Percentiles rank a stretch among this genome's conserved stretches.
phyloP scores from a whole-genome alignment of 1,284 basidiomycete genomes.

The Melampsora americana region DNA sequence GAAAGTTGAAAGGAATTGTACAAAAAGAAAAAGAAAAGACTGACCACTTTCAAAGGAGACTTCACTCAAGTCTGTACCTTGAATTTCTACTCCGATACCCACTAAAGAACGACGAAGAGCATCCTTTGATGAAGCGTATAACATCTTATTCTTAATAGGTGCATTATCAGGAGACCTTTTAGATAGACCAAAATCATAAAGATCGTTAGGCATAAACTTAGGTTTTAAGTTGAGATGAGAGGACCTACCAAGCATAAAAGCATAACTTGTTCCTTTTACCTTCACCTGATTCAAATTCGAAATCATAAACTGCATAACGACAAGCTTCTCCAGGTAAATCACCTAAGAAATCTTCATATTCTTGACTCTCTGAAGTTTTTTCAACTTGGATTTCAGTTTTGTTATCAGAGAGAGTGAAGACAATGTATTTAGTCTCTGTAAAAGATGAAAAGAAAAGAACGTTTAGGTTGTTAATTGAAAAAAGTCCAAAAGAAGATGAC shows the following conservation, averaged over 20 bases:
- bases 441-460: not conserved
- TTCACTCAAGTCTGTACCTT: conserved; percentile 79
- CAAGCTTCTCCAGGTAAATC: conserved; percentile 74
- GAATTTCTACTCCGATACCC: conserved; percentile 74
- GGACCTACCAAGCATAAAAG: conserved; percentile 72
- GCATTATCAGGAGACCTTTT: conserved; percentile 81
- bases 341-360: conserved; percentile 74
- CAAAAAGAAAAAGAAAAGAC: conserved; percentile 53
- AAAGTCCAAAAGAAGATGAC: not conserved
- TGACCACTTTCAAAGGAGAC: conserved; percentile 71
- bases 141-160: conserved; percentile 89
- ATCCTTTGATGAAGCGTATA: conserved; percentile 87
- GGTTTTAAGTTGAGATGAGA: not conserved
- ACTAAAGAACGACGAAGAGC: conserved; percentile 70
- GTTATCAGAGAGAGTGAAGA: conserved; percentile 68
- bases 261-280: conserved; percentile 86
- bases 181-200: no score
- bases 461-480: not conserved
- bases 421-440: conserved; percentile 72
- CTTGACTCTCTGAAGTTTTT: conserved; percentile 59
- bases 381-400: conserved; percentile 73
- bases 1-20: not conserved
- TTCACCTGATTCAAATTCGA: conserved; percentile 75
- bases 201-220: not conserved
- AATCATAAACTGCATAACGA: conserved; percentile 89